Evolutionary conservation across 2,329 filamentous ascomycete species (phyloP).

Genomic region (Arthrinium puccinioides): DNA sequence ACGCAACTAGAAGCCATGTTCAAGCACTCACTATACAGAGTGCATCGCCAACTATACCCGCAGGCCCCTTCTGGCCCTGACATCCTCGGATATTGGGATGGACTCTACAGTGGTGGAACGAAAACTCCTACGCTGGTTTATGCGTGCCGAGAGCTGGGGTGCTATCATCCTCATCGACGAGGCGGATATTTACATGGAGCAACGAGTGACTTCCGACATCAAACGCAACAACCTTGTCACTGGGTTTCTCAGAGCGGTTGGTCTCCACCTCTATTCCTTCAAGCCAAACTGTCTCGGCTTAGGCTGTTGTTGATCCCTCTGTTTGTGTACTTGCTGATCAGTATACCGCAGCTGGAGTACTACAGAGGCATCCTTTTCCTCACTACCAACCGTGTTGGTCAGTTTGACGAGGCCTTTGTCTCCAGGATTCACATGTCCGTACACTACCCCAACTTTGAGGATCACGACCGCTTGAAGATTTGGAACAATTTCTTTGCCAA

Average conservation of each 20-base stretch:
- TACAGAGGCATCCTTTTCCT: no score
- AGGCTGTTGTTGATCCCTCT: background rate
- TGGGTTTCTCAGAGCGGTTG: no score
- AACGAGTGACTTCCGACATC: slow-evolving; percentile 4
- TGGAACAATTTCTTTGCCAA: slow-evolving; percentile 14
- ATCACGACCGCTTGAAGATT: slow-evolving; percentile 10
- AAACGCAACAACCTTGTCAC: slow-evolving; percentile 7
- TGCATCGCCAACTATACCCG: slow-evolving; percentile 14
- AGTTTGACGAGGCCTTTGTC: slow-evolving; percentile 30
- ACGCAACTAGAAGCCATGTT: background rate
- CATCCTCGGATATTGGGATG: slow-evolving; percentile 9
- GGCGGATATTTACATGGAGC: slow-evolving; percentile 6
- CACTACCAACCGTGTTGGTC: slow-evolving; percentile 22
- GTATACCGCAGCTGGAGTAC: slow-evolving; percentile 18
- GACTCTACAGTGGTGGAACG: slow-evolving; percentile 4
- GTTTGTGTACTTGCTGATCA: background rate
- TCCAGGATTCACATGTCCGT: slow-evolving; percentile 24
- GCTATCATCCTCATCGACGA: slow-evolving; percentile 4
- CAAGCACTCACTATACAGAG: slow-evolving; percentile 6
- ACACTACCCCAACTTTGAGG: slow-evolving; percentile 14
- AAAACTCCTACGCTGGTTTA: slow-evolving; percentile 6
- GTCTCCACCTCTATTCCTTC: no score
- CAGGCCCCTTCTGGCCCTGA: slow-evolving; percentile 15
- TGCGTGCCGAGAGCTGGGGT: slow-evolving; percentile 8
- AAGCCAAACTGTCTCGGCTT: background rate